Percentiles rank a stretch among this genome's conserved stretches.
These are phyloP conservation scores for Cladosporium sp. DNA, from an alignment of 2,329 filamentous ascomycete genomes.

Conservation along the genomic window DNA sequence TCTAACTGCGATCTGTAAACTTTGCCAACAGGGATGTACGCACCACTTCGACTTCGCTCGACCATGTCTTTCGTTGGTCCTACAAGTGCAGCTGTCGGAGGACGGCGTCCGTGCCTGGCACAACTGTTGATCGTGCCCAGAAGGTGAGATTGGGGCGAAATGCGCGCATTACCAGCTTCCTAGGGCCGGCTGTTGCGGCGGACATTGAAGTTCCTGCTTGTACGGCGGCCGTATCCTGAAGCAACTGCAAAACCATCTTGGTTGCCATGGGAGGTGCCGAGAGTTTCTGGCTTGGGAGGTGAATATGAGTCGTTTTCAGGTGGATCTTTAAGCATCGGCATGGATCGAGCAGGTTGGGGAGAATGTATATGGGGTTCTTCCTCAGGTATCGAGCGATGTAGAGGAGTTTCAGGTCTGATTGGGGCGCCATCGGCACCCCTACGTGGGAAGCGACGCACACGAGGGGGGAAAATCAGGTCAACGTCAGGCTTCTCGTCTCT, in stretches of 20 bases:
- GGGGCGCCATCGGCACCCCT: slow-evolving; percentile 26
- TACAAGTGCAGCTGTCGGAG: slow-evolving; percentile 4
- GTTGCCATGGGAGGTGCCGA: slow-evolving; percentile 9
- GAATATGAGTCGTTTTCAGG: background rate
- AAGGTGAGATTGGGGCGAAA: slow-evolving; percentile 24
- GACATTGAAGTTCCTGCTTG: slow-evolving; percentile 5
- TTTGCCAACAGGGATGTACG: slow-evolving; percentile 32
- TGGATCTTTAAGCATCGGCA: slow-evolving; percentile 6
- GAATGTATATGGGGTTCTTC: slow-evolving; percentile 26
- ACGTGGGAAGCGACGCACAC: slow-evolving; percentile 29
- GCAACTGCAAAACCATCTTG: background rate
- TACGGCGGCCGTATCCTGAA: slow-evolving; percentile 5
- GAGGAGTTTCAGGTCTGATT: slow-evolving; percentile 29
- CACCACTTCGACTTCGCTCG: slow-evolving; percentile 31
- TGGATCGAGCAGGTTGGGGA: slow-evolving; percentile 23
- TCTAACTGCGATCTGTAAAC: slow-evolving; percentile 30
- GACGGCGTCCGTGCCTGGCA: slow-evolving; percentile 34
- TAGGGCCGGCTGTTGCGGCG: slow-evolving; percentile 16
- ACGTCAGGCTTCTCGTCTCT: background rate
- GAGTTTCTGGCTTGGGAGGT: background rate
- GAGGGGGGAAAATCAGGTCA: slow-evolving; percentile 31
- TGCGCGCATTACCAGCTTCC: slow-evolving; percentile 1
- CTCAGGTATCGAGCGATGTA: slow-evolving; percentile 26
- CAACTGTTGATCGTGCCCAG: slow-evolving; percentile 31
- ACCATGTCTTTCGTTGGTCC: slow-evolving; percentile 29